These are phyloP conservation scores for Amorphotheca resinae DNA, from an alignment of 495 filamentous ascomycete genomes.

Conservation along the genomic window DNA sequence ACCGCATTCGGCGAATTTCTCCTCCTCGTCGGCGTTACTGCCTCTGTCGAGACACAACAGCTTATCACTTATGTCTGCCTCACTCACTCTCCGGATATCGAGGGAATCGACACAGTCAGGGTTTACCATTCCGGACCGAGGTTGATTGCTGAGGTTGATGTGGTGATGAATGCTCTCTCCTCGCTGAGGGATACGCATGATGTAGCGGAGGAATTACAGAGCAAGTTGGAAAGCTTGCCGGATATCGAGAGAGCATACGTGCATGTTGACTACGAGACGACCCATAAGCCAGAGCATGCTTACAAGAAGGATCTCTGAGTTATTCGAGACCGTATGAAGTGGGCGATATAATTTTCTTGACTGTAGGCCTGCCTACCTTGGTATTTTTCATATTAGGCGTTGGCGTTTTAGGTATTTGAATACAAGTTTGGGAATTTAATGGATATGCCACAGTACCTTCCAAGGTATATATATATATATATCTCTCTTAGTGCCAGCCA, in stretches of 20 bases:
- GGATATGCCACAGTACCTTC: too few species aligned
- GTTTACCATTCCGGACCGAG: slow-evolving; percentile 86
- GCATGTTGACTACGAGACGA: slow-evolving; percentile 94
- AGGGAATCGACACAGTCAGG: slow-evolving; percentile 84
- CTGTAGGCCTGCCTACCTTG: too few species aligned
- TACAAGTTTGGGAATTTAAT: too few species aligned
- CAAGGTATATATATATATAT: too few species aligned
- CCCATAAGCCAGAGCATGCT: slow-evolving; percentile 74
- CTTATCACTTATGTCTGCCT: slow-evolving; percentile 94
- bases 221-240: slow-evolving; percentile 84
- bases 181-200: slow-evolving; percentile 76
- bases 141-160: slow-evolving; percentile 80
- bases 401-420: too few species aligned
- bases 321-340: not conserved
- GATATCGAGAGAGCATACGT: slow-evolving; percentile 93
- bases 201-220: slow-evolving; percentile 86
- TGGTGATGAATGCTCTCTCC: slow-evolving; percentile 65
- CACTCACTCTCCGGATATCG: slow-evolving; percentile 74
- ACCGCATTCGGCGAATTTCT: slow-evolving; percentile 87
- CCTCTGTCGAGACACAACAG: slow-evolving; percentile 75
- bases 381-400: too few species aligned
- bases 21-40: slow-evolving; percentile 78
- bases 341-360: too few species aligned
- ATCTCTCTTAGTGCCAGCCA: too few species aligned
- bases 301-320: slow-evolving; percentile 40